phyloP scores from a whole-genome alignment of 176 grass and related monocot species.

The Saccharum officinarum region DNA sequence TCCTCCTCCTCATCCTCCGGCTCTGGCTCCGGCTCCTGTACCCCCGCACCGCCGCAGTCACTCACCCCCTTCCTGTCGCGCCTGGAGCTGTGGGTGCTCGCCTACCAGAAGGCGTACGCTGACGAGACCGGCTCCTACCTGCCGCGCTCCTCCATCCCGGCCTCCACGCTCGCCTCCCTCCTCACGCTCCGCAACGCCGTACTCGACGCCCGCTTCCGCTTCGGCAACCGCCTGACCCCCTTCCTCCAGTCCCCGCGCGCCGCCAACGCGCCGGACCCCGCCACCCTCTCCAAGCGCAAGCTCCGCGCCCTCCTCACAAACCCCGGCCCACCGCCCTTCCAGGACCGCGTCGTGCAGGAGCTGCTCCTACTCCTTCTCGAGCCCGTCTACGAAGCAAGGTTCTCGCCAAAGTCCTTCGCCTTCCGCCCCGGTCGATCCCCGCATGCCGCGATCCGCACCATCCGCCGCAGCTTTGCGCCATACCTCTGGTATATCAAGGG shows the following conservation, averaged over 20 bases:
- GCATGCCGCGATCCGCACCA: conserved; percentile 74
- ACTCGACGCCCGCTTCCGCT: conserved; percentile 81
- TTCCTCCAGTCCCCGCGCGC: conserved; percentile 73
- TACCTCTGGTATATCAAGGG: conserved; percentile 98
- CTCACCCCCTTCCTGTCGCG: conserved; percentile 71
- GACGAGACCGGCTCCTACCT: conserved; percentile 97
- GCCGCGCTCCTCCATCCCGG: conserved; percentile 70
- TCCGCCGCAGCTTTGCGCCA: conserved; percentile 76
- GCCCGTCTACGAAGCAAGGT: conserved; percentile 77
- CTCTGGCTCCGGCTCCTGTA: conserved; percentile 20
- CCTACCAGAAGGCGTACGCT: conserved; percentile 92
- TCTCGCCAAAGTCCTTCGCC: conserved; percentile 82
- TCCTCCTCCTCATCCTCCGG: conserved; percentile 10
- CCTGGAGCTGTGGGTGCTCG: conserved; percentile 93
- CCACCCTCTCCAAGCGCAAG: conserved; percentile 93
- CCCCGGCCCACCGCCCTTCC: conserved; percentile 68
- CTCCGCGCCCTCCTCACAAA: conserved; percentile 77
- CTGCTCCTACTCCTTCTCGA: conserved; percentile 90
- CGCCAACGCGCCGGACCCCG: conserved; percentile 49
- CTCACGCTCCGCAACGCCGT: conserved; percentile 87
- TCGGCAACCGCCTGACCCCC: conserved; percentile 76
- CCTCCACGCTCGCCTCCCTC: conserved; percentile 59
- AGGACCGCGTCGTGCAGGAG: conserved; percentile 92
- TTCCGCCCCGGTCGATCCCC: conserved; percentile 84
- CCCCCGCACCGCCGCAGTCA: conserved; percentile 30